These are phyloP conservation scores for Arthrobotrys conoides DNA, from an alignment of 2,329 filamentous ascomycete genomes.

Conservation along the genomic window DNA sequence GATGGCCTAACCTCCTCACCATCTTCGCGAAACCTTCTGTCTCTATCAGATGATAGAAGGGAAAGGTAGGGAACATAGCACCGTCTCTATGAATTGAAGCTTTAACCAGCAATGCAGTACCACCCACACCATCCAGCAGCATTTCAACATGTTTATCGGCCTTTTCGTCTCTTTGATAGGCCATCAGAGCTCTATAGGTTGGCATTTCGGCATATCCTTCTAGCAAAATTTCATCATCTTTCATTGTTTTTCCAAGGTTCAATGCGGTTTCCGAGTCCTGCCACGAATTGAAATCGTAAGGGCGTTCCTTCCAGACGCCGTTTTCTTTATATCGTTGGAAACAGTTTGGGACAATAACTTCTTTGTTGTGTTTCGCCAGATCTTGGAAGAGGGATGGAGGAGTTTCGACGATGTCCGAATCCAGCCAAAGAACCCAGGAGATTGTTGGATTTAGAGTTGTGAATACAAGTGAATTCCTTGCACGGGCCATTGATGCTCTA, in stretches of 20 bases:
- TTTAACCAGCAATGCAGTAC: slow-evolving; percentile 92
- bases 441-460: slow-evolving; percentile 91
- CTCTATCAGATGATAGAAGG: slow-evolving; percentile 97
- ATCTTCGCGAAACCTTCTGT: slow-evolving; percentile 99
- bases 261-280: slow-evolving; percentile 86
- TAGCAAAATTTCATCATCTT: slow-evolving; percentile 88
- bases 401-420: slow-evolving; percentile 91
- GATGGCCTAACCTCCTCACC: slow-evolving; percentile 89
- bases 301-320: slow-evolving; percentile 78
- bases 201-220: slow-evolving; percentile 95
- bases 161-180: slow-evolving; percentile 77
- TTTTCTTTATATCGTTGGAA: slow-evolving; percentile 86
- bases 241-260: slow-evolving; percentile 83
- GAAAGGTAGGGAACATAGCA: slow-evolving; percentile 97
- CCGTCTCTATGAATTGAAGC: slow-evolving; percentile 97
- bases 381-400: slow-evolving; percentile 90
- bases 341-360: slow-evolving; percentile 95
- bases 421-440: slow-evolving; percentile 97
- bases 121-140: slow-evolving; percentile 90
- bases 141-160: slow-evolving; percentile 76
- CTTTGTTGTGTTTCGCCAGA: slow-evolving; percentile 85
- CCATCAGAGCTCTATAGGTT: slow-evolving; percentile 93
- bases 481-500: slow-evolving; percentile 90
- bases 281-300: slow-evolving; percentile 99
- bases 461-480: slow-evolving; percentile 93